Evolutionary conservation across 2,329 filamentous ascomycete genomes (phyloP).

Genomic region (Trichoderma aggressivum): DNA sequence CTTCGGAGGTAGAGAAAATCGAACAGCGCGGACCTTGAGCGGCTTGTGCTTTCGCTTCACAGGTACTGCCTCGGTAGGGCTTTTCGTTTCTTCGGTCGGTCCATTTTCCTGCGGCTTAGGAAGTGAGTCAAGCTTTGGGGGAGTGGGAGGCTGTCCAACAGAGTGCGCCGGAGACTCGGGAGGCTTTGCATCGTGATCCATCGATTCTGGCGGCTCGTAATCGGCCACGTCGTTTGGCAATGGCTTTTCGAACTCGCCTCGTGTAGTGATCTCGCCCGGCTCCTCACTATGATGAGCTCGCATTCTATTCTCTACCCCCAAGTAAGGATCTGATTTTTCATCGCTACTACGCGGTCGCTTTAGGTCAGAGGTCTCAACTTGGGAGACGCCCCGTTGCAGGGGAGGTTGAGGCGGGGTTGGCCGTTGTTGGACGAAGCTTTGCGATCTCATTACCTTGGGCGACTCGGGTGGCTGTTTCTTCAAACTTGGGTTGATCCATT

Average conservation of each 20-base stretch:
- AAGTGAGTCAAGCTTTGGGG: background rate
- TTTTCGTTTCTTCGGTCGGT: background rate
- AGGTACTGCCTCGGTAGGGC: background rate
- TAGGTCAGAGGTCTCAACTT: constrained; percentile 38
- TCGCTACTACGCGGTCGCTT: constrained; percentile 53
- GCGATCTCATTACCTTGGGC: constrained; percentile 49
- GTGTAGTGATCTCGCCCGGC: constrained; percentile 45
- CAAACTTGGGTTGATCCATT: constrained; percentile 56
- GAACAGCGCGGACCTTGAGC: constrained; percentile 34
- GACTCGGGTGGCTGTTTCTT: constrained; percentile 51
- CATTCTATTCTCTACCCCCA: constrained; percentile 34
- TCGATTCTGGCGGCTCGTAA: constrained; percentile 20
- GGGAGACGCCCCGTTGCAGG: constrained; percentile 32
- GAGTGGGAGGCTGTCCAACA: background rate
- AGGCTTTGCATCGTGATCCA: background rate
- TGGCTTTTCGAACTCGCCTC: constrained; percentile 39
- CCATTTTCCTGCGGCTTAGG: constrained; percentile 4
- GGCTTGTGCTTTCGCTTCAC: constrained; percentile 28
- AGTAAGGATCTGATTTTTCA: constrained; percentile 44
- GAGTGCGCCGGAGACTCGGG: background rate
- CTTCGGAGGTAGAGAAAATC: constrained; percentile 41
- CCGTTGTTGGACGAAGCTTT: constrained; percentile 46
- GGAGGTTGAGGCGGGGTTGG: constrained; percentile 32
- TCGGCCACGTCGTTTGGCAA: background rate
- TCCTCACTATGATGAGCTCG: constrained; percentile 44